Base-by-base conservation (phyloP, 2,329 filamentous ascomycete genomes). In the Fusarium napiforme region DNA sequence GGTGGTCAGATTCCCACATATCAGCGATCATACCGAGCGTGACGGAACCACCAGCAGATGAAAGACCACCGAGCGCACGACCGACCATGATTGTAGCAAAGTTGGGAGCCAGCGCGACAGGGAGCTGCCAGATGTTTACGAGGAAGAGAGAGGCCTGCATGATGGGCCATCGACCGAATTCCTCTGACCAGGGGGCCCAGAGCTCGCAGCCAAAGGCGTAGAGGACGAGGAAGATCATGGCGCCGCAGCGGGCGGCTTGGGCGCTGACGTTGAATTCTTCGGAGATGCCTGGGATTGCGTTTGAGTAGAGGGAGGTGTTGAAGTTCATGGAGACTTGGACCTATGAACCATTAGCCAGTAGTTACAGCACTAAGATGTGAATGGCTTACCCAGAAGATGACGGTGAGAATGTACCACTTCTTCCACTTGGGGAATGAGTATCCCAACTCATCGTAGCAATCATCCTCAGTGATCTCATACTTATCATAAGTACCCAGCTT, bases 121-220 rank as follows among this genome's bases (percentile, higher is more conserved):
- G 92, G 0, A 95, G 81, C 73, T 93, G 92, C 86, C 88, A 96
- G 62, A 96, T 81, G 76, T 96, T 96, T 81, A 95, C 93, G 16
- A 96, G 84, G 72, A 93, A 87, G 60, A 96, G 83, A 42, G 90
- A 93, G 30, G 87, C 82, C 85, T 96, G 93, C 28, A 96, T 85
- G 62, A 96, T 88, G 4, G 91, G 91, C 84, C 91, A 93, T 56
- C 94, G 89, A 26, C 94, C 94, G 56, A 96, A 85, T 78, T 96
- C 94, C 80, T 97, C 94, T 50, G 90, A 93, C 93, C 93, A 96
- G 0, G 94, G 94, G 0, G 94, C 94, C 94, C 94, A 96, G 0
- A 96, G 87, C 81, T 96, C 94, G 80, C 94, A 96, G 40, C 94
- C 94, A 79, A 96, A 95, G 42, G 93, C 93, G 80, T 97, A 96